Percentiles rank a stretch among this genome's conserved stretches.
Evolutionary conservation across 805 yeast genomes (phyloP).

Genomic region (Candida schatavii): DNA sequence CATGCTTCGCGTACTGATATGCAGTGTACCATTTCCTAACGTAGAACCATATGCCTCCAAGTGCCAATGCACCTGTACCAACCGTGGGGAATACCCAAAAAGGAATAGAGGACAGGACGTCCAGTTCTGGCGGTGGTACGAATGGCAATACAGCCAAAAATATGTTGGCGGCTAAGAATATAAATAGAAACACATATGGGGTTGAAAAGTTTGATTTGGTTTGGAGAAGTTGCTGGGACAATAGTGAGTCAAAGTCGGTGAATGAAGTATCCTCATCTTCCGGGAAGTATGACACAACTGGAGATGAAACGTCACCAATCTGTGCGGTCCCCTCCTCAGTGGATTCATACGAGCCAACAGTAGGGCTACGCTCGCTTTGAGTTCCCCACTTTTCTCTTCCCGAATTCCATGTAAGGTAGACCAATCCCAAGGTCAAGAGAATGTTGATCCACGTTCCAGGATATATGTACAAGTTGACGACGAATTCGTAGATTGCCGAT

Average conservation of each 20-base stretch:
- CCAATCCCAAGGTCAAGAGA: conserved; percentile 49
- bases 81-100: conserved; percentile 59
- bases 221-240: conserved; percentile 3
- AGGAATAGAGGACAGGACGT: conserved; percentile 36
- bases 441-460: conserved; percentile 62
- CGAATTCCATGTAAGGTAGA: conserved; percentile 46
- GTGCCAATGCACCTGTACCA: conserved; percentile 43
- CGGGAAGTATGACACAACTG: conserved; percentile 21
- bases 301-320: conserved; percentile 8
- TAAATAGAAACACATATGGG: conserved; percentile 26
- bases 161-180: conserved; percentile 46
- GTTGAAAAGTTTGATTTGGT: conserved; percentile 18
- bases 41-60: conserved; percentile 37
- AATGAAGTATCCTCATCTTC: conserved; percentile 7
- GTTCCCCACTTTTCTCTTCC: conserved; percentile 41
- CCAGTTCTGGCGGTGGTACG: conserved; percentile 47
- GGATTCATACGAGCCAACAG: background rate
- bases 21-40: conserved; percentile 6
- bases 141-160: conserved; percentile 56
- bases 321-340: conserved; percentile 4
- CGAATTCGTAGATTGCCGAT: conserved; percentile 60
- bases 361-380: conserved; percentile 3
- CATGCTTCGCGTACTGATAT: conserved; percentile 5
- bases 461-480: conserved; percentile 59
- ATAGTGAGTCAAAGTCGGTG: conserved; percentile 10